Evolutionary conservation across 257 asterid genomes (phyloP).

Genomic region (Misopates orontium): DNA sequence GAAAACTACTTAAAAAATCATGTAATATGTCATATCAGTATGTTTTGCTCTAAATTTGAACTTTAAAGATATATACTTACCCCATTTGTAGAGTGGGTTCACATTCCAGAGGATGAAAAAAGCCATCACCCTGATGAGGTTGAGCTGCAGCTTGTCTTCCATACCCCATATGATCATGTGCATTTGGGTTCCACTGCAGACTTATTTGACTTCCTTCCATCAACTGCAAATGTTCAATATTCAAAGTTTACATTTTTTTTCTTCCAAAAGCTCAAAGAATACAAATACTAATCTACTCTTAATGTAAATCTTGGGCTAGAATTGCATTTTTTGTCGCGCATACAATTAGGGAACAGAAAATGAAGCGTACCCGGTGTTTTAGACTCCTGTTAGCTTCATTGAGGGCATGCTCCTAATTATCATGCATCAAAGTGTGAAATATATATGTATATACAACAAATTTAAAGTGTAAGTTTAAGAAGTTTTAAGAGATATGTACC

Average conservation of each 20-base stretch:
- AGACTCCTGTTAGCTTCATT: conserved; percentile 83
- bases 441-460: too few species aligned
- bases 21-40: too few species aligned
- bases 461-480: background rate
- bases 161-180: conserved; percentile 51
- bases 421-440: background rate
- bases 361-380: conserved; percentile 76
- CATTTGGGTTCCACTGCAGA: conserved; percentile 80
- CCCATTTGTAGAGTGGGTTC: conserved; percentile 97
- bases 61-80: too few species aligned
- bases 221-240: conserved; percentile 54
- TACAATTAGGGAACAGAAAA: background rate
- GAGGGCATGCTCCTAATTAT: conserved; percentile 81
- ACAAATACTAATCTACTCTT: too few species aligned
- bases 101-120: conserved; percentile 81
- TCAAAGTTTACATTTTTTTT: too few species aligned
- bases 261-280: too few species aligned
- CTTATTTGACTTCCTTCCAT: conserved; percentile 81
- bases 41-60: too few species aligned
- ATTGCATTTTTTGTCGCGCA: too few species aligned
- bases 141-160: conserved; percentile 47
- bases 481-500: conserved; percentile 34
- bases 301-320: too few species aligned
- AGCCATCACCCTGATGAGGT: conserved; percentile 53
- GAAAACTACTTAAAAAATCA: too few species aligned